Conservation (phyloP, 2,329 filamentous ascomycete species). For the Colletotrichum filicis region DNA sequence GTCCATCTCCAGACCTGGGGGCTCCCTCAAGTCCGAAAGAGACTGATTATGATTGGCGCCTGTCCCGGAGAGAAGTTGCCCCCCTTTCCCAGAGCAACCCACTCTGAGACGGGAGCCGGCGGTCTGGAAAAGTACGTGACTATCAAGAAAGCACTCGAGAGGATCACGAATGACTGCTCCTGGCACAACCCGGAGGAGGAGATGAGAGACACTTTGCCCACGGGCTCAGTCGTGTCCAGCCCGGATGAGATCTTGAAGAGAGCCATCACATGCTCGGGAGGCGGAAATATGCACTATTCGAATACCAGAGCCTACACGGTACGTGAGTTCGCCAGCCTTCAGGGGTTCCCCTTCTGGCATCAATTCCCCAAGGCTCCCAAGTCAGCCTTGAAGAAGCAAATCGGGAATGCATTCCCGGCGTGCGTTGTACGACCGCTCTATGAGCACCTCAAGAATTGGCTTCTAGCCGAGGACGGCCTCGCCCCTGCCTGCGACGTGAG, state of each 20-base stretch:
- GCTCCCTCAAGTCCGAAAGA: slow-evolving; percentile 58
- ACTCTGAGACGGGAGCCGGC: slow-evolving; percentile 53
- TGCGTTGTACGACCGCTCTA: slow-evolving; percentile 62
- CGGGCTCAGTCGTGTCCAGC: slow-evolving; percentile 50
- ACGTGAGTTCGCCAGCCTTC: slow-evolving; percentile 75
- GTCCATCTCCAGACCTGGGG: slow-evolving; percentile 64
- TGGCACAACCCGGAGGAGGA: slow-evolving; percentile 49
- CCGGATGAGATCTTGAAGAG: slow-evolving; percentile 58
- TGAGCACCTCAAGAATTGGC: slow-evolving; percentile 57
- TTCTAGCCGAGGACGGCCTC: slow-evolving; percentile 55
- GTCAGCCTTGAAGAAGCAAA: slow-evolving; percentile 65
- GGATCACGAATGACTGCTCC: slow-evolving; percentile 45
- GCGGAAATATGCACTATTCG: slow-evolving; percentile 72
- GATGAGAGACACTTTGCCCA: slow-evolving; percentile 41
- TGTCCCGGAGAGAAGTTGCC: slow-evolving; percentile 79
- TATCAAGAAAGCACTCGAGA: slow-evolving; percentile 53
- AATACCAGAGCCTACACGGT: slow-evolving; percentile 72
- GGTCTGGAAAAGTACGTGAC: slow-evolving; percentile 54
- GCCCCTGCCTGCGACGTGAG: not conserved
- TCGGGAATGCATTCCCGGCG: slow-evolving; percentile 84
- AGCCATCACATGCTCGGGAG: slow-evolving; percentile 74
- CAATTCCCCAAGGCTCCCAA: slow-evolving; percentile 58
- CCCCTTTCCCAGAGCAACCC: slow-evolving; percentile 70
- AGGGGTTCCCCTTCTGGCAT: slow-evolving; percentile 74
- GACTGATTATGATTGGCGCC: slow-evolving; percentile 67